Evolutionary conservation across 805 yeast genomes (phyloP), one percentile per base, ranked within the genome.

Genomic region (Saccharomycopsis sp.): DNA sequence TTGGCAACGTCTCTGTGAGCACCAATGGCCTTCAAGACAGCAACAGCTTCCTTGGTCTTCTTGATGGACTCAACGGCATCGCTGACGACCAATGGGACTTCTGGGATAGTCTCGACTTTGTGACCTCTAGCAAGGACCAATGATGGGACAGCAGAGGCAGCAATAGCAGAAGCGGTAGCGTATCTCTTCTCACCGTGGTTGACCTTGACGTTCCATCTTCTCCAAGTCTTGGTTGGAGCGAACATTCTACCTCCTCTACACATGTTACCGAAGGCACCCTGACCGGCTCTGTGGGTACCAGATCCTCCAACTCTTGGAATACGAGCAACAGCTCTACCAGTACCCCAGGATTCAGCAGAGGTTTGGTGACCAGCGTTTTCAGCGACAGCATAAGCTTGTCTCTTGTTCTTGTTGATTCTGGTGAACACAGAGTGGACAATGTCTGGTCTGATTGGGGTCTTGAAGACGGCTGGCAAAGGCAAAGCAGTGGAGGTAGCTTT

Each of bases 201-300:
- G 75, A 94, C 97, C 87, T 92, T 94, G 75, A 94, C 96, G 91
- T 94, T 96, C 99, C 99, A 94, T 84, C 86, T 93, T 89, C 99
- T 91, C 99, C 99, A 94, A 81, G 96, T 92, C 87, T 94, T 94
- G 81, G 99, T 94, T 79, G 99, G 99, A 80, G 99, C 97, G 76
- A 94, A 94, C 98, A 94, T 94, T 83, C 99, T 96, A 85, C 99
- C 99, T 80, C 97, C 97, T 82, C 99, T 93, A 86, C 99, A 94
- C 99, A 94, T 94, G 94, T 94, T 94, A 87, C 99, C 99, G 86
- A 94, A 94, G 78, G 99, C 99, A 80, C 91, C 99, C 83, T 94
- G 99, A 80, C 99, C 99, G 68, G 98, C 84, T 83, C 99, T 92
- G 96, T 91, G 97, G 78, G 99, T 94, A 89, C 99, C 99, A 78